phyloP scores from a whole-genome alignment of 768 basidiomycete genomes.

The Trametes sanguinea region DNA sequence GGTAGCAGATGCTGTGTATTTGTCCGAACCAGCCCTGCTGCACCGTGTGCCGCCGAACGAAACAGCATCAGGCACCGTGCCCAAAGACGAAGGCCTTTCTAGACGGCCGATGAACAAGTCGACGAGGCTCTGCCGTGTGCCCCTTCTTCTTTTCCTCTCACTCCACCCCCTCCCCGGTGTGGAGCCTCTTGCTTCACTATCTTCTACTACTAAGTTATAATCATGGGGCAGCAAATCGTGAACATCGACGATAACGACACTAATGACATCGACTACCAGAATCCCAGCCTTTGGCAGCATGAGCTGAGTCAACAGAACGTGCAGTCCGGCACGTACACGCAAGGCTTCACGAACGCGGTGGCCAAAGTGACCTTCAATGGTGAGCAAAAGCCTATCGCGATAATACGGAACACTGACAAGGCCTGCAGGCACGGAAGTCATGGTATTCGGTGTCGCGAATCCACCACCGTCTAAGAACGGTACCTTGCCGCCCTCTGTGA shows the following conservation, averaged over 20 bases:
- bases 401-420: background rate
- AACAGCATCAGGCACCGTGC: background rate
- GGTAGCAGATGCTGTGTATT: background rate
- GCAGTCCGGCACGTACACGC: constrained; percentile 1
- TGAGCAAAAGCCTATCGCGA: background rate
- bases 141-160: background rate
- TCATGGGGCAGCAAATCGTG: background rate
- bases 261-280: constrained; percentile 4
- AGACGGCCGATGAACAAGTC: background rate
- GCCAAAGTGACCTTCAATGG: constrained; percentile 10
- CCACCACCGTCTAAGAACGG: background rate
- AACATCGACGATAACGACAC: constrained; percentile 10
- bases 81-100: background rate
- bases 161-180: background rate
- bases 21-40: background rate
- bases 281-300: constrained; percentile 2
- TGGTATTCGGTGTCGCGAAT: constrained; percentile 8
- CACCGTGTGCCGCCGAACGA: background rate
- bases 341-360: constrained; percentile 1
- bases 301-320: constrained; percentile 2
- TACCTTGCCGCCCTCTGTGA: background rate
- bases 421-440: constrained; percentile 3
- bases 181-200: background rate
- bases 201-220: background rate
- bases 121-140: background rate